Base-by-base conservation (phyloP, 2,329 filamentous ascomycete genomes). In the Aspergillus flavus region DNA sequence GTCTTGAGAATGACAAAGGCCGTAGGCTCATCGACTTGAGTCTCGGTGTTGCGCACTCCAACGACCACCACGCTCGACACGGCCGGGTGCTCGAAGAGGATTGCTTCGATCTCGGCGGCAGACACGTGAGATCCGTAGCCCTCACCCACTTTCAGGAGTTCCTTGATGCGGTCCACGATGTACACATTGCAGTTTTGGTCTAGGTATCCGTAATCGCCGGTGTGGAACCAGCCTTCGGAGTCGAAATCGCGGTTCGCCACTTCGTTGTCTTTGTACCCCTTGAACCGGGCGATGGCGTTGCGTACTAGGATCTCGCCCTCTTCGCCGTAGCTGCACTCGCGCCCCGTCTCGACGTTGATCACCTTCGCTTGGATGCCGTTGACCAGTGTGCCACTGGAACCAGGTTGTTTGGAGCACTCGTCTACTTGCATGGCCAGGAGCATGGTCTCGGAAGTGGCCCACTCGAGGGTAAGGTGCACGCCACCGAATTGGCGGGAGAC, bases 61-160 rank as follows among this genome's bases (percentile, higher is more conserved):
- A 78, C 74, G 10, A 79, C 76, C 10, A 74, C 75, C 0, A 68
- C 73, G 30, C 76, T 75, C 1, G 73, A 61, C 34, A 79, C 71
- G 9, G 64, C 36, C 2, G 69, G 69, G 64, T 76, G 75, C 36
- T 63, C 53, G 14, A 77, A 69, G 1, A 79, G 62, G 5, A 77
- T 70, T 11, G 68, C 71, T 63, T 79, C 77, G 6, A 78, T 65
- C 59, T 79, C 76, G 6, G 75, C 72, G 1, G 76, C 61, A 2
- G 67, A 69, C 41, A 69, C 58, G 53, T 69, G 76, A 12, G 75
- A 74, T 12, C 78, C 76, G 57, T 79, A 77, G 32, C 78, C 78
- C 23, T 62, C 69, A 2, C 69, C 69, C 36, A 78, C 76, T 62
- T 77, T 77, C 62, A 79, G 73, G 5, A 79, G 70, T 61, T 79